Evolutionary conservation across 2,329 filamentous ascomycete species (phyloP).

Genomic region (Ceratocystis colombiana): DNA sequence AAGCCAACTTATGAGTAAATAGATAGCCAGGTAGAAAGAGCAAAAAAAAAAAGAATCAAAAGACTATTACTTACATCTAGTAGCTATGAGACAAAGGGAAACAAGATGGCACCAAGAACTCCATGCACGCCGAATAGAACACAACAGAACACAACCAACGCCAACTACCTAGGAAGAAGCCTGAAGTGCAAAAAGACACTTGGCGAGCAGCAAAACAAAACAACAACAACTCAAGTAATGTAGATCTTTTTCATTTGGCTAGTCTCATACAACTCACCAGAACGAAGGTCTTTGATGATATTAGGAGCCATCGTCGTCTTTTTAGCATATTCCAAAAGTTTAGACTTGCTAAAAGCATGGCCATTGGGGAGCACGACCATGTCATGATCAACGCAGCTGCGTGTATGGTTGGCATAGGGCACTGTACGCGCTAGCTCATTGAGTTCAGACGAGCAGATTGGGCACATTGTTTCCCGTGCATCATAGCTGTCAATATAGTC

Average conservation of each 20-base stretch:
- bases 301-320: slow-evolving; percentile 62
- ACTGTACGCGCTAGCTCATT: slow-evolving; percentile 82
- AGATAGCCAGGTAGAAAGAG: not conserved
- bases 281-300: slow-evolving; percentile 67
- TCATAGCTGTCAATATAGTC: slow-evolving; percentile 17
- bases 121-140: not conserved
- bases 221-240: slow-evolving; percentile 52
- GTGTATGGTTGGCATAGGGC: slow-evolving; percentile 89
- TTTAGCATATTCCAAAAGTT: slow-evolving; percentile 63
- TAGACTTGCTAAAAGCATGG: slow-evolving; percentile 67
- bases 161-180: not conserved
- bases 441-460: slow-evolving; percentile 90
- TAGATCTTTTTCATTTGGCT: slow-evolving; percentile 73
- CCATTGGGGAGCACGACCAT: slow-evolving; percentile 79
- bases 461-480: slow-evolving; percentile 51
- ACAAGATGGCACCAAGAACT: not conserved
- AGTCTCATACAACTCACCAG: slow-evolving; percentile 54
- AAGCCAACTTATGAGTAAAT: not conserved
- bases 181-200: not conserved
- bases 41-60: not conserved
- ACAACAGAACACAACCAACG: not conserved
- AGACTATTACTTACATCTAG: not conserved
- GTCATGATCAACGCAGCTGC: slow-evolving; percentile 84
- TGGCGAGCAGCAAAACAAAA: not conserved
- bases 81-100: not conserved